Percentiles rank a stretch among this genome's conserved stretches.
phyloP scores from a whole-genome alignment of 2,329 filamentous ascomycete species.

The Fusarium chuoi region DNA sequence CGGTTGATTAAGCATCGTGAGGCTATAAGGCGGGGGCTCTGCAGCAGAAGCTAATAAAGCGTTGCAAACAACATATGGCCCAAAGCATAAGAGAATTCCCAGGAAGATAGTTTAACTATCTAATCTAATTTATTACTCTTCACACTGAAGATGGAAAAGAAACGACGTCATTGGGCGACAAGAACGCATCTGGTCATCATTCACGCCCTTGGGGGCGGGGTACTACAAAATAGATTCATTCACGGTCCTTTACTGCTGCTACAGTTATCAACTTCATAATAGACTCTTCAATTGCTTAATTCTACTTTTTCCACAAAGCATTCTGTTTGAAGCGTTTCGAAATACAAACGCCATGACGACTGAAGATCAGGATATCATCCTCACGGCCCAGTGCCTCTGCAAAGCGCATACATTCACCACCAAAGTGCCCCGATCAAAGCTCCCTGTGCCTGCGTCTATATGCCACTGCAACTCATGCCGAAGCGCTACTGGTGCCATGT shows the following conservation, averaged over 20 bases:
- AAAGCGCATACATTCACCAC: constrained; percentile 54
- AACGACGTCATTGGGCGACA: not conserved
- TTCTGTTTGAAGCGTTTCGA: accelerated
- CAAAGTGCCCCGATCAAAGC: constrained; percentile 44
- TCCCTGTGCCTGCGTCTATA: constrained; percentile 54
- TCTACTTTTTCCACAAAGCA: not conserved
- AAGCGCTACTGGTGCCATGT: constrained; percentile 56
- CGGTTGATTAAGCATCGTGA: not conserved
- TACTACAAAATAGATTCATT: not conserved
- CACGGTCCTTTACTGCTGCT: not conserved
- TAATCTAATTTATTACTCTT: not conserved
- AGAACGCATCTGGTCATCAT: not conserved
- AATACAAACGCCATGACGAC: not conserved
- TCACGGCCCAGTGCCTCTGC: constrained; percentile 57
- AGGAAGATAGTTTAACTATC: not conserved
- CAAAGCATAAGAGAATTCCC: accelerated
- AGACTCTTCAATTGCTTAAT: not conserved
- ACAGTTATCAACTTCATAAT: not conserved
- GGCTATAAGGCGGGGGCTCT: constrained; percentile 3
- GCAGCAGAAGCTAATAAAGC: not conserved
- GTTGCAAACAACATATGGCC: too few species aligned
- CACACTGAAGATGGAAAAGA: not conserved
- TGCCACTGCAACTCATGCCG: constrained; percentile 65
- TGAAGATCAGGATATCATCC: not conserved
- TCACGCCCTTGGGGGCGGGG: constrained; percentile 21